Base-by-base conservation (phyloP, 441 rosid genomes). In the Euphorbia corollata region DNA sequence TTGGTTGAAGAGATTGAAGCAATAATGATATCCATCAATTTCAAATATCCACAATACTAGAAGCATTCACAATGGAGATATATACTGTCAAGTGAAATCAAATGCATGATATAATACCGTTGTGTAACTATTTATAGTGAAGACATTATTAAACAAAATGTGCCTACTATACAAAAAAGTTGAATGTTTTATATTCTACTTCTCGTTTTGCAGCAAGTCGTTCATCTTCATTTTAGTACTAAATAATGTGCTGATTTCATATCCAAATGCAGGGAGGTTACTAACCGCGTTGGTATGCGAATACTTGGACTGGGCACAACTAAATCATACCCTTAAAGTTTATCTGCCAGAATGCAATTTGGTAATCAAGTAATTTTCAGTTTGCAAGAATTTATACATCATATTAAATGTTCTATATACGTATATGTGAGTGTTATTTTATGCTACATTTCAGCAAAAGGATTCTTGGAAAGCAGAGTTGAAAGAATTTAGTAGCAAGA, bases 291-390 rank as follows among this genome's bases (percentile, higher is more conserved):
- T 91, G 23, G 67, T 94, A 62, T 94, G 94, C 67, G 99, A 94
- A 77, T 91, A 91, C 80, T 81, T 91, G 72, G 96, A 94, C 75
- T 94, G 99, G 99, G 94, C 97, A 0, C 87, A 94, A 60, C 94
- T 91, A 12, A 91, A 89, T 70, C 98, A 91, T 77, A 82, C 91
- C 0, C 84, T 84, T 62, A 91, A 89, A 82, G 97, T 91, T 39
- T 94, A 85, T 84, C 89, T 77, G 71, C 98, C 98, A 11, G 98
- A 94, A 76, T 89, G 97, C 75, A 94, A 94, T 87, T 79, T 91
- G 99, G 99, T 94, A 94, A 87, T 89, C 76, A 73, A 70, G 81
- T 81, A 73, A 69, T 74, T 73, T 72, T 59, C 65, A 59, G 27
- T 59, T 20, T 72, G 36, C 11, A 61, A 36, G 65, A 12, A 53